Evolutionary conservation across 768 basidiomycete species (phyloP).

Genomic region (Saitozyma sp.): DNA sequence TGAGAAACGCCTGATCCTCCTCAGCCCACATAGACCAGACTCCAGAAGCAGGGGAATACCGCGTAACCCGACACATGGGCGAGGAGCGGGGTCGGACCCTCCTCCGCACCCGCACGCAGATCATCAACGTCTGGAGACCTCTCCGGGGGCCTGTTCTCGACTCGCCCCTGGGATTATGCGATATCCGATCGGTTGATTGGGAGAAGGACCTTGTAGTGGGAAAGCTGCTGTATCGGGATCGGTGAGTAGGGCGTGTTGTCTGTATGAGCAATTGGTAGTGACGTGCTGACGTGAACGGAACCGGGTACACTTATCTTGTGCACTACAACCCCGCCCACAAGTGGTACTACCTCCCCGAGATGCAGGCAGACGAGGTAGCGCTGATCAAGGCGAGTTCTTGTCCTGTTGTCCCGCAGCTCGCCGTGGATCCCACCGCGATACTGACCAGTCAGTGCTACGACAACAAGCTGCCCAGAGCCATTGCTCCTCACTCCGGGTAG

Average conservation of each 20-base stretch:
- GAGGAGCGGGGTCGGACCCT: neutral
- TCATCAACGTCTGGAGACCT: neutral
- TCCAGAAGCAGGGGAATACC: neutral
- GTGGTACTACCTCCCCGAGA: constrained; percentile 2
- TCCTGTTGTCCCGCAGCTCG: neutral
- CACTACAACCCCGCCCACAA: neutral
- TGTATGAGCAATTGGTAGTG: too few species aligned
- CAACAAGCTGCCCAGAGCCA: neutral
- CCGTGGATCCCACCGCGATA: too few species aligned
- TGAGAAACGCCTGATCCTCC: neutral
- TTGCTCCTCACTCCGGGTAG: too few species aligned
- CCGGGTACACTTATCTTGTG: neutral
- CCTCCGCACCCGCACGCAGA: neutral
- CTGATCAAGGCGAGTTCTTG: neutral
- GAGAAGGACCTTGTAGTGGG: neutral
- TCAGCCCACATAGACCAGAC: neutral
- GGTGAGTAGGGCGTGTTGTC: neutral
- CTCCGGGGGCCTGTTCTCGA: neutral
- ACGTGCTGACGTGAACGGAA: neutral
- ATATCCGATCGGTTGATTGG: neutral
- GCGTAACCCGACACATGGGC: neutral
- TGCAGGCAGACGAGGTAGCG: neutral
- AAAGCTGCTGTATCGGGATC: neutral
- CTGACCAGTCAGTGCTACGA: neutral
- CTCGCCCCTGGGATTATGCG: neutral